Base-by-base conservation (phyloP, 2,329 filamentous ascomycete species). In the Ophiostoma australiae region DNA sequence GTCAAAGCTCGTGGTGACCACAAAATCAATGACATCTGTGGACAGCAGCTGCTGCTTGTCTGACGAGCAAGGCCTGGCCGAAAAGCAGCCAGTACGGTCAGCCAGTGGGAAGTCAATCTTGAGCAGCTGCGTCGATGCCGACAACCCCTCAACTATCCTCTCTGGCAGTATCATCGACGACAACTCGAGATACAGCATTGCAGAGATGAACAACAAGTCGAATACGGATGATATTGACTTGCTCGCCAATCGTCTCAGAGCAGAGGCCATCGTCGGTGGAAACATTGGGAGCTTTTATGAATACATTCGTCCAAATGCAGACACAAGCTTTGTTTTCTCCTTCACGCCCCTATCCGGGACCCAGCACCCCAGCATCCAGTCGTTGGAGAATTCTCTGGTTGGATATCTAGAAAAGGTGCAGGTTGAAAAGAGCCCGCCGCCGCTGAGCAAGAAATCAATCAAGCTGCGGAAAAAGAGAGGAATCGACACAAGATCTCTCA, bases 241-340 rank as follows among this genome's bases (percentile, higher is more conserved):
- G 13, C 23, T 33, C 6, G 67, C 73, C 11, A 17, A 39, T 0
- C 70, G 72, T n/a, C 48, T 67, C 11, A 8, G 41, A 27, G 61
- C 39, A 2, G 69, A 27, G 2, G 68, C 68, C 0, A 41, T 35
- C 1, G 4, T 73, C 7, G 44, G 33, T 66, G 5, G 71, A 68
- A 1, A 55, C 3, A 70, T 73, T 20, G 66, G 61, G 23, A 17
- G 44, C n/a, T 20, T 72, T 17, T 65, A 67, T 6, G 67, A 72
- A 11, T 68, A 70, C n/a, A 37, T 52, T 1, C 70, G 55, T 4
- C 65, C 72, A 1, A 69, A 71, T 10, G 20, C 66, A 23, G 65
- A 48, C 15, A 61, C 52, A 20, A 68, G 63, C 8, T 67, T 74
- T 6, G 2, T 73, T 4, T 73, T 74, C 33, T 73, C 73, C 0